Evolutionary conservation across 495 filamentous ascomycete species (phyloP).

Genomic region (Tuber melanosporum): DNA sequence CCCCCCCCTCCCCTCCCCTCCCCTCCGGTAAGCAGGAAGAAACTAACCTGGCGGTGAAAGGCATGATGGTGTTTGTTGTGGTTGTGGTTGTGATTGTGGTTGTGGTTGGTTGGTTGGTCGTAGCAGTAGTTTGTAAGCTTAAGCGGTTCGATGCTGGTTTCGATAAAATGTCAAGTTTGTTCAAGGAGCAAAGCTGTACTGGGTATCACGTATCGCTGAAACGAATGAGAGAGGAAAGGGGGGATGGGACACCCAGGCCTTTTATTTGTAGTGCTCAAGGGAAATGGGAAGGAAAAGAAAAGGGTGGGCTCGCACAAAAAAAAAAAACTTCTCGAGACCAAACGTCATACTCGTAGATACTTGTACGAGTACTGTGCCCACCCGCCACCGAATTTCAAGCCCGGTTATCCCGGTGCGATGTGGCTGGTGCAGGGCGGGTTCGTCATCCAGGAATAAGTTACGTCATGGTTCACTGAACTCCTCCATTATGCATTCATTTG

Average conservation of each 20-base stretch:
- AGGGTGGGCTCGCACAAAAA: background rate
- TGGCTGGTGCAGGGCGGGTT: background rate
- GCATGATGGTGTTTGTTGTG: slow-evolving; percentile 16
- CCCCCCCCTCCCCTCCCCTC: too few species aligned
- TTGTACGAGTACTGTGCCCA: background rate
- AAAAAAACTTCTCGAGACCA: background rate
- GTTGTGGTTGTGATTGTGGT: background rate
- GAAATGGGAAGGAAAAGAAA: background rate
- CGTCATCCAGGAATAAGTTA: background rate
- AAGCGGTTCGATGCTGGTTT: background rate
- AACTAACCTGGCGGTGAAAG: slow-evolving; percentile 33
- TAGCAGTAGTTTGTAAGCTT: background rate
- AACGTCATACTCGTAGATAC: background rate
- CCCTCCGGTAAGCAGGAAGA: background rate
- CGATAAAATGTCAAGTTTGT: background rate
- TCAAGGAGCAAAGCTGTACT: background rate
- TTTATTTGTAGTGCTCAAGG: background rate
- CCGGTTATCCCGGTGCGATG: background rate
- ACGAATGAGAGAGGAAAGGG: background rate
- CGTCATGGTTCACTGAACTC: background rate
- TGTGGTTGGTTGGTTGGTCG: too few species aligned
- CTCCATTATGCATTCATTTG: background rate
- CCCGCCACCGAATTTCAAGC: background rate
- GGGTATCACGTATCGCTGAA: background rate
- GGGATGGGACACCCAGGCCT: background rate